Evolutionary conservation across 208 protist species (phyloP).

Genomic region (Porcisia hertigi): DNA sequence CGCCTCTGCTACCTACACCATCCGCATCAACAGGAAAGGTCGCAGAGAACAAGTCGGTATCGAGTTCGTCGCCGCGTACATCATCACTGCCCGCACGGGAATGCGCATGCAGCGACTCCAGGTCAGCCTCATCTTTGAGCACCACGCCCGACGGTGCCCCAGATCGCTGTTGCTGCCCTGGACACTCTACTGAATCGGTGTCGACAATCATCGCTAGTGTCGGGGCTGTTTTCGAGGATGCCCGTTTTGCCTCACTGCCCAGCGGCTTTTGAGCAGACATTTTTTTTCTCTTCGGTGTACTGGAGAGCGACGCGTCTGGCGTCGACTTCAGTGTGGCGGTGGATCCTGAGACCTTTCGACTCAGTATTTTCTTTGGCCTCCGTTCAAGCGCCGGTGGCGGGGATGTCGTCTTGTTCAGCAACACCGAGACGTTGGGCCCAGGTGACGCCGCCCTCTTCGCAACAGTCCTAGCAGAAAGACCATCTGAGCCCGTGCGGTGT

Average conservation of each 20-base stretch:
- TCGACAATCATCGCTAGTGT: too few relatives aligned
- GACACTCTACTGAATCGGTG: neutral
- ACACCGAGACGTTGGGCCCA: too few relatives aligned
- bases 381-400: neutral
- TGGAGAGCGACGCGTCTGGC: neutral
- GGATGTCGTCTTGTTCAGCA: neutral
- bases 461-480: too few relatives aligned
- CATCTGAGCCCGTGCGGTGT: too few relatives aligned
- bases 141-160: neutral
- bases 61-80: conserved; percentile 6
- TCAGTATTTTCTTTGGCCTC: neutral
- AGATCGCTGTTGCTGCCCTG: neutral
- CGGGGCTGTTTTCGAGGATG: neutral
- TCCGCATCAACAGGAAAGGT: neutral
- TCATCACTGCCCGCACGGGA: conserved; percentile 7
- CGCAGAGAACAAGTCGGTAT: conserved; percentile 4
- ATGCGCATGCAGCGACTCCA: neutral
- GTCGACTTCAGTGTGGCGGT: neutral
- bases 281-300: neutral
- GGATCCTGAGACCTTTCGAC: neutral
- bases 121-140: neutral
- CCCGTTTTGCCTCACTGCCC: neutral
- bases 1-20: neutral
- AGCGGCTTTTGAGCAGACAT: neutral
- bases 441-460: neutral